Conservation (phyloP, 2,329 filamentous ascomycete genomes). For the Keithomyces neogunnii region DNA sequence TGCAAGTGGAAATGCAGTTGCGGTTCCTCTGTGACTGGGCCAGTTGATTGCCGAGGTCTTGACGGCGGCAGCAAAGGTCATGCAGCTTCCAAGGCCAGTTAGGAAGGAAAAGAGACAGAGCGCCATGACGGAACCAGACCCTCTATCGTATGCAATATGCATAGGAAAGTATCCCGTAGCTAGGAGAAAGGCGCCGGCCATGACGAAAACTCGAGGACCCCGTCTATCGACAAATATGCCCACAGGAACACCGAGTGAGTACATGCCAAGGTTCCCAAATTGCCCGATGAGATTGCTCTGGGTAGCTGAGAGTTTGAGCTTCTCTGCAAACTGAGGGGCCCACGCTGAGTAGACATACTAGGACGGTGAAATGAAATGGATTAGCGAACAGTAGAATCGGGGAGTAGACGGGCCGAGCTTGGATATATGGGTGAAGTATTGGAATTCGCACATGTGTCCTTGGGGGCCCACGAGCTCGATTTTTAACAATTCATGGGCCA, state of each 20-base stretch:
- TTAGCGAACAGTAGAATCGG: not conserved
- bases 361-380: not conserved
- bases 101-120: conserved; percentile 81
- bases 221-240: conserved; percentile 79
- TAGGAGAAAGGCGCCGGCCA: conserved; percentile 66
- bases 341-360: conserved; percentile 98
- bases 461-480: no score
- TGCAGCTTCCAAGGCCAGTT: conserved; percentile 81
- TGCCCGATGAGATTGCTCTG: conserved; percentile 85
- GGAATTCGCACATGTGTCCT: no score
- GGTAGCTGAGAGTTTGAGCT: conserved; percentile 80
- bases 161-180: conserved; percentile 80
- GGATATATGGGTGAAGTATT: no score
- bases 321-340: conserved; percentile 90
- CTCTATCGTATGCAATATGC: conserved; percentile 66
- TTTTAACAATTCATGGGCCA: no score
- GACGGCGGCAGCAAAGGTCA: conserved; percentile 80
- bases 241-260: conserved; percentile 78
- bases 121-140: conserved; percentile 45
- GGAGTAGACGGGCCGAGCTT: not conserved
- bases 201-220: conserved; percentile 70
- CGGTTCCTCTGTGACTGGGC: conserved; percentile 83
- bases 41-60: conserved; percentile 87
- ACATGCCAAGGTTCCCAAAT: conserved; percentile 89
- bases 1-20: conserved; percentile 86